Conservation (phyloP, 129 eudicot species). For the Escallonia rubra region DNA sequence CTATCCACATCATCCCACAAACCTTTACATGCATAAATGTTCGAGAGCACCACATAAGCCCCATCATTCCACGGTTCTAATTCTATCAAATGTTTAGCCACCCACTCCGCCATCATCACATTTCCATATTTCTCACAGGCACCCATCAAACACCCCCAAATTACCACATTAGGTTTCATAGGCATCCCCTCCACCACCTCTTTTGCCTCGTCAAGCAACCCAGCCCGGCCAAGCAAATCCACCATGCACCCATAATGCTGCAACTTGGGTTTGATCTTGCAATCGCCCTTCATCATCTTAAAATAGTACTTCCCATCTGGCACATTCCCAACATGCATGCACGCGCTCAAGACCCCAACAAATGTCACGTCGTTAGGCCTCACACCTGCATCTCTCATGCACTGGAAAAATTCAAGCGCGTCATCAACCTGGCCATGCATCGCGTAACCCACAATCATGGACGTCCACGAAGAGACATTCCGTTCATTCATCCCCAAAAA, state of each 20-base stretch:
- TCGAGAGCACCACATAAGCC: constrained; percentile 75
- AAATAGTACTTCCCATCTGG: constrained; percentile 60
- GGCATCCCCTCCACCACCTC: constrained; percentile 77
- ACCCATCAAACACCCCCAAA: constrained; percentile 92
- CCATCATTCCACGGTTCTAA: constrained; percentile 92
- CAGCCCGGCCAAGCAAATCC: constrained; percentile 78
- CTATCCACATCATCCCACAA: constrained; percentile 75
- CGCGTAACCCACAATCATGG: constrained; percentile 85
- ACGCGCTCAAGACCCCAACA: constrained; percentile 80
- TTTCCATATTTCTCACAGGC: constrained; percentile 82
- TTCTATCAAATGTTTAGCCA: constrained; percentile 55
- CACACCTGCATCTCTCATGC: constrained; percentile 50
- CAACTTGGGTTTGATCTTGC: constrained; percentile 46
- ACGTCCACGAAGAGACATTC: constrained; percentile 84
- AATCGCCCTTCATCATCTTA: constrained; percentile 52
- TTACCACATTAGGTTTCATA: constrained; percentile 67
- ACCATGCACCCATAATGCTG: constrained; percentile 93
- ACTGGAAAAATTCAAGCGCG: constrained; percentile 50
- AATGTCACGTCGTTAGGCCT: constrained; percentile 81
- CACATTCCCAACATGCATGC: constrained; percentile 83
- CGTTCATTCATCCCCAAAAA: constrained; percentile 54
- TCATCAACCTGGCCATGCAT: constrained; percentile 55
- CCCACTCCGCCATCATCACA: constrained; percentile 85
- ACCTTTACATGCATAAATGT: constrained; percentile 73
- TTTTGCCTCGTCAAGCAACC: constrained; percentile 74